These are phyloP conservation scores for Marasmius sp. DNA, from an alignment of 1,284 basidiomycete genomes.

Conservation along the genomic window DNA sequence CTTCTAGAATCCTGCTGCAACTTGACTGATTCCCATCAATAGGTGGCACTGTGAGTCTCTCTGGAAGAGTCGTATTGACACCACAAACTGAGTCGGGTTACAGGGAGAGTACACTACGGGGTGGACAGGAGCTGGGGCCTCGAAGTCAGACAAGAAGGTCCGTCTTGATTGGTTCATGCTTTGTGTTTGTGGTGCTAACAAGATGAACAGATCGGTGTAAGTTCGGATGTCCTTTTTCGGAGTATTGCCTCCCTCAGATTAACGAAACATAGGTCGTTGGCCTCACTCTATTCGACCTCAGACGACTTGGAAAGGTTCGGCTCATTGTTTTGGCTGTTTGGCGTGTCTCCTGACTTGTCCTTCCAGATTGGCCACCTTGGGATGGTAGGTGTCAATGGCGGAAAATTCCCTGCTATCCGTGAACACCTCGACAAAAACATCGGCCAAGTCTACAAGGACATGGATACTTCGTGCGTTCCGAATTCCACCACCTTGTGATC, in stretches of 20 bases:
- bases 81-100: background rate
- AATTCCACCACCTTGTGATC: background rate
- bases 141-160: constrained; percentile 93
- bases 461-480: constrained; percentile 70
- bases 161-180: constrained; percentile 9
- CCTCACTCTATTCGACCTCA: constrained; percentile 87
- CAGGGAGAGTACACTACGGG: constrained; percentile 93
- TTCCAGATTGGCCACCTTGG: constrained; percentile 65
- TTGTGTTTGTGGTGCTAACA: background rate
- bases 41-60: constrained; percentile 64
- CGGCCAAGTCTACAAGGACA: constrained; percentile 79
- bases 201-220: constrained; percentile 60
- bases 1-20: background rate
- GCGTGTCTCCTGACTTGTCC: constrained; percentile 1
- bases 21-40: constrained; percentile 7
- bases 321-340: background rate
- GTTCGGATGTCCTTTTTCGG: constrained; percentile 22
- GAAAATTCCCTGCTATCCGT: constrained; percentile 83
- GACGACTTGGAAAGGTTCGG: constrained; percentile 77
- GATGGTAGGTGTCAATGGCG: constrained; percentile 85
- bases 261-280: constrained; percentile 70
- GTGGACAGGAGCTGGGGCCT: constrained; percentile 87
- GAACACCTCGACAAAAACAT: constrained; percentile 85
- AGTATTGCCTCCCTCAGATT: constrained; percentile 9
- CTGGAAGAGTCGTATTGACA: background rate